phyloP scores from a whole-genome alignment of 2,329 filamentous ascomycete species.

The Diaporthe velutina region DNA sequence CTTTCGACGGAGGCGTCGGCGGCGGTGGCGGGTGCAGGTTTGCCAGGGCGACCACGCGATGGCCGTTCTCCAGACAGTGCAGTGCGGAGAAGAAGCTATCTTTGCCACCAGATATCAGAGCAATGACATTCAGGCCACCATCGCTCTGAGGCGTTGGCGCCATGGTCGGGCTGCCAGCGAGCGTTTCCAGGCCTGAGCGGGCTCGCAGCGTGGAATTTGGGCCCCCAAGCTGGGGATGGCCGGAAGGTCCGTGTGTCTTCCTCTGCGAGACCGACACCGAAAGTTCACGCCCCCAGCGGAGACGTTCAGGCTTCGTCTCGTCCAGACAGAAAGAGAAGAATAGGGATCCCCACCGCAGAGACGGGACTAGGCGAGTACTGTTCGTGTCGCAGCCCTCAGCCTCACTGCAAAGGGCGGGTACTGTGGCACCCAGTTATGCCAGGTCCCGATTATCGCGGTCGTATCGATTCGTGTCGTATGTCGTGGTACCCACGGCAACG shows the following conservation, averaged over 20 bases:
- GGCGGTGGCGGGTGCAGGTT: slow-evolving; percentile 78
- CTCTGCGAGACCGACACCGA: neutral
- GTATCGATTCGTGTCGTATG: slow-evolving; percentile 27
- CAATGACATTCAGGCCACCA: slow-evolving; percentile 80
- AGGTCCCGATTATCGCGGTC: slow-evolving; percentile 29
- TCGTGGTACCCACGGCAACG: slow-evolving; percentile 23
- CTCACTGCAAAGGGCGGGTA: slow-evolving; percentile 12
- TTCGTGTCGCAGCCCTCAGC: slow-evolving; percentile 11
- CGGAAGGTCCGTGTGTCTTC: slow-evolving; percentile 15
- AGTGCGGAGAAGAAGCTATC: slow-evolving; percentile 95
- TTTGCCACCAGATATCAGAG: slow-evolving; percentile 94
- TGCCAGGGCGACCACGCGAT: slow-evolving; percentile 86
- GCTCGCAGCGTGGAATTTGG: neutral
- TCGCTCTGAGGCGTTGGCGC: slow-evolving; percentile 7
- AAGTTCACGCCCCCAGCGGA: neutral
- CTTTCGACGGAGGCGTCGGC: slow-evolving; percentile 12
- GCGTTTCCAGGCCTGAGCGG: neutral
- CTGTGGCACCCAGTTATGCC: slow-evolving; percentile 30
- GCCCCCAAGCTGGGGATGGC: neutral
- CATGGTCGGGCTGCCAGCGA: neutral
- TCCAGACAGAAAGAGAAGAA: neutral
- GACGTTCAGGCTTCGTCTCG: neutral
- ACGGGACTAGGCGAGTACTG: neutral
- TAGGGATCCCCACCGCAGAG: neutral
- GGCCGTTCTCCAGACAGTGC: slow-evolving; percentile 89